Percentiles rank a stretch among this genome's conserved stretches.
These are phyloP conservation scores for Colletotrichum phormii DNA, from an alignment of 2,329 filamentous ascomycete genomes.

Conservation along the genomic window DNA sequence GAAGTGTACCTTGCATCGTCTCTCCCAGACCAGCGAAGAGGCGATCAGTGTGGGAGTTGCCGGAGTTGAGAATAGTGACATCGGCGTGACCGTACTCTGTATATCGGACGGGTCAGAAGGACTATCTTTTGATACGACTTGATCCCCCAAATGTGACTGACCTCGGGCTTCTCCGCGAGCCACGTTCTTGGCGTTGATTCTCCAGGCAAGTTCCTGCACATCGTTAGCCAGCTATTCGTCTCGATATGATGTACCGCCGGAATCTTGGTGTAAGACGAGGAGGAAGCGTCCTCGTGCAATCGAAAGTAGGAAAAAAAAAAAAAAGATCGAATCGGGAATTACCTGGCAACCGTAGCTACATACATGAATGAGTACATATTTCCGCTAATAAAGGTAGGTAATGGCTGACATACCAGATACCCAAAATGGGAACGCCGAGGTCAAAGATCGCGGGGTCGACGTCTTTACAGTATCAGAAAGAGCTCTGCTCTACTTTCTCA, in stretches of 20 bases:
- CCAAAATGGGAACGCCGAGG: conserved; percentile 70
- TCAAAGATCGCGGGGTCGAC: conserved; percentile 87
- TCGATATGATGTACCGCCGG: no score
- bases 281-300: neutral
- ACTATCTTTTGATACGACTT: neutral
- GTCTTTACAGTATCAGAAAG: conserved; percentile 51
- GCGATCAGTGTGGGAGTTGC: conserved; percentile 69
- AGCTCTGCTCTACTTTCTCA: neutral
- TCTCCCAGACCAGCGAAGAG: conserved; percentile 82
- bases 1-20: conserved; percentile 61
- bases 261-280: neutral
- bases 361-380: neutral
- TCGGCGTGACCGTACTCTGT: conserved; percentile 45
- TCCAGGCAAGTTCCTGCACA: conserved; percentile 81
- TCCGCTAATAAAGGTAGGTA: neutral
- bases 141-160: conserved; percentile 3
- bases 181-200: conserved; percentile 67
- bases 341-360: conserved; percentile 28
- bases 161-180: conserved; percentile 70
- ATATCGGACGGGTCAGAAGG: conserved; percentile 40
- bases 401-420: conserved; percentile 67
- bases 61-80: conserved; percentile 69
- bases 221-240: neutral
- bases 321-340: neutral
- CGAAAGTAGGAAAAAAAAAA: neutral